Evolutionary conservation across 495 filamentous ascomycete genomes (phyloP), one percentile per base, ranked within the genome.

Genomic region (Hypoxylon subgilvum): DNA sequence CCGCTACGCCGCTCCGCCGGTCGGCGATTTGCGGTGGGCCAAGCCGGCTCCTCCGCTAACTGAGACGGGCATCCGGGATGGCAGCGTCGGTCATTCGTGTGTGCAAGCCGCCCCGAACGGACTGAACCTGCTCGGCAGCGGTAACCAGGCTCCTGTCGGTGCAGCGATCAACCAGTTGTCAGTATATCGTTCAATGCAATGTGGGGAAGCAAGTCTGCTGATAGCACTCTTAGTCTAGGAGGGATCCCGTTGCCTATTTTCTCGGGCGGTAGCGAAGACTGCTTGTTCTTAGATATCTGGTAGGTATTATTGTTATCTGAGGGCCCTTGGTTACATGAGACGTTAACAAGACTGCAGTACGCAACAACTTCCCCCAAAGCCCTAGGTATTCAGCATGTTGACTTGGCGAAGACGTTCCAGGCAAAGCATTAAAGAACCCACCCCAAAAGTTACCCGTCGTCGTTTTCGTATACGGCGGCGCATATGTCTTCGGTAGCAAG

Each of bases 381-480:
- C 8, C 12, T 2, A 13, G 5, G 23, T 31, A 12, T 6, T 27
- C 25, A 10, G 7, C 30, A 30, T 40, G 14, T 32, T 45, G 21
- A 50, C 9, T 28, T 17, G 9, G 27, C 4, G 13, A 39, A 50
- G 47, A 64, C 30, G 65, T 63, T 1, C 64, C 69, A 2, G 54
- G 53, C n/a, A 66, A 63, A 52, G 60, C 68, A 1, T 21, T 72
- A 30, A 49, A 53, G 48, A 68, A 68, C 31, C 57, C 60, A 1
- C 30, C 45, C 1, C 39, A 49, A 3, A 65, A 61, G 40, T 34
- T 63, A 12, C 83, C 85, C 4, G 83, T 86, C 13, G 65, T 85
- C 46, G 78, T 83, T 1, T 88, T 79, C 79, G 78, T 87, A 22
- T 80, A 80, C 56, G 86, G 86, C 2, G 86, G 86, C 7, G 85